Base-by-base conservation (phyloP, 2,329 filamentous ascomycete genomes). In the Colletotrichum coccodes region DNA sequence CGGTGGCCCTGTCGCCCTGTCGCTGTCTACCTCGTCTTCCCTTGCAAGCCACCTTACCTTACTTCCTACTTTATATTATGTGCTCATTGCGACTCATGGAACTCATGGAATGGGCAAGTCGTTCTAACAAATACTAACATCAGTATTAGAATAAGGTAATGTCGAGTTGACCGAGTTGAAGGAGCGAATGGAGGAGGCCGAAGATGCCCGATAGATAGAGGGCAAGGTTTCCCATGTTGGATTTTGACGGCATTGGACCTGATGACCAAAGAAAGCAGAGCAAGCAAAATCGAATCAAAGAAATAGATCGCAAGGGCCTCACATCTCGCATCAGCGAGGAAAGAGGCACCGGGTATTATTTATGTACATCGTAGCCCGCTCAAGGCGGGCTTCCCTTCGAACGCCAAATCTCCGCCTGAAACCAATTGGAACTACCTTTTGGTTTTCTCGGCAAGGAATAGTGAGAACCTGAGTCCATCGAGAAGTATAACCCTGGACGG, bases 261-360 rank as follows among this genome's bases (percentile, higher is more conserved):
- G n/a, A n/a, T 23, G 42, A 23, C n/a, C n/a, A 12, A 23, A 11
- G 5, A 23, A 49, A 47, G 28, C n/a, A 21, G 36, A 38, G 44
- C 16, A 58, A 36, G n/a, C 30, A 38, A 7, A 50, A 62, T 44
- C 12, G 30, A 56, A 47, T 34, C 14, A 44, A 40, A 42, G 38
- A 60, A 57, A 69, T 54, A 34, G 32, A 71, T 65, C 53, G 66
- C 69, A 57, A 52, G 57, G 60, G 52, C 66, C 69, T 71, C 66
- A 71, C 65, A 44, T 71, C 69, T 65, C 65, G 60, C 60, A 38
- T 46, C 30, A 30, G 54, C 53, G 60, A 66, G 65, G 69, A 62
- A 71, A 66, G 69, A 65, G 69, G 65, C 40, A 57, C 61, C 49
- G 65, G 69, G 69, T 71, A 71, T 71, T 71, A 58, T 62, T 53